phyloP scores from a whole-genome alignment of 202 grass and related monocot genomes.

The Setaria viridis region DNA sequence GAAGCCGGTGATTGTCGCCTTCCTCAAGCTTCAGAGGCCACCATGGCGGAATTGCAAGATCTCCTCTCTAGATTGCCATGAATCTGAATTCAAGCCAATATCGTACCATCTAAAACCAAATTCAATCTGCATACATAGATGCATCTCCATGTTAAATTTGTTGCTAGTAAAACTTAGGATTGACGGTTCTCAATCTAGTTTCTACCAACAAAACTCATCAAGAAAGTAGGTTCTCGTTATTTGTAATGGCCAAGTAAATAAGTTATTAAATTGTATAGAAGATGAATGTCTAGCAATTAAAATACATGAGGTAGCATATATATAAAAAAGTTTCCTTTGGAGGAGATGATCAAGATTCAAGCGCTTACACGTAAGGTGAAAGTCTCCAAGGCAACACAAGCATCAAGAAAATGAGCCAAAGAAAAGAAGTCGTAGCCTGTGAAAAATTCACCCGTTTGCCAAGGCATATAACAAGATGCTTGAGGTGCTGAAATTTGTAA shows the following conservation, averaged over 20 bases:
- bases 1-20: neutral
- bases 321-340: too few species aligned
- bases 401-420: conserved; percentile 1
- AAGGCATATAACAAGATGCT: conserved; percentile 13
- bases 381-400: conserved; percentile 26
- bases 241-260: too few species aligned
- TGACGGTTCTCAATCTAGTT: too few species aligned
- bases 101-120: neutral
- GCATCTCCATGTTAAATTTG: too few species aligned
- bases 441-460: neutral
- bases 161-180: too few species aligned
- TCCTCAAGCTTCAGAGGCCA: neutral
- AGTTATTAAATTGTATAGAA: too few species aligned
- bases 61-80: neutral
- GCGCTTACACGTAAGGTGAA: conserved; percentile 10
- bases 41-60: neutral
- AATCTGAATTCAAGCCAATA: too few species aligned
- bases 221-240: too few species aligned
- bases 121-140: neutral
- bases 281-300: too few species aligned
- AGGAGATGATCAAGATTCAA: neutral
- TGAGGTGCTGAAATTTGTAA: conserved; percentile 7
- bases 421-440: neutral
- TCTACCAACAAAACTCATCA: too few species aligned
- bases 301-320: too few species aligned